Evolutionary conservation across 345 rosid species (phyloP).

Genomic region (Arabidopsis arenosa): DNA sequence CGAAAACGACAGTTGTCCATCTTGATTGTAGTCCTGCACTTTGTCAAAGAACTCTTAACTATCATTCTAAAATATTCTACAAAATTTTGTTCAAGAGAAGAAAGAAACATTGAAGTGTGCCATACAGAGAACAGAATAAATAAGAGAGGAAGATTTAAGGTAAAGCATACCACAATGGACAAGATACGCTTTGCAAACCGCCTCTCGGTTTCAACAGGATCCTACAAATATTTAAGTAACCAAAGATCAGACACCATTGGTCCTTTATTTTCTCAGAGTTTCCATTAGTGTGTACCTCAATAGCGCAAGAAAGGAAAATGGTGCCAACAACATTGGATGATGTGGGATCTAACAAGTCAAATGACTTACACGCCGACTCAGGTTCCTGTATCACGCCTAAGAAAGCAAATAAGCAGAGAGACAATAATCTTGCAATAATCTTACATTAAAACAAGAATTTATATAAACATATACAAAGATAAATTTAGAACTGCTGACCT

Average conservation of each 20-base stretch:
- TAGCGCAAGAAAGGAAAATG: slow-evolving; percentile 71
- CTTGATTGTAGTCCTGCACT: slow-evolving; percentile 77
- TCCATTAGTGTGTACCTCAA: slow-evolving; percentile 66
- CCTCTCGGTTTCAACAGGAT: slow-evolving; percentile 89
- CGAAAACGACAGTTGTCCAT: slow-evolving; percentile 81
- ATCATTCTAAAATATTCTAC: neutral
- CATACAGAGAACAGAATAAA: too few relatives aligned
- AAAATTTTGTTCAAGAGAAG: neutral
- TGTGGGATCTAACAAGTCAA: slow-evolving; percentile 74
- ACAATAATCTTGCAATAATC: neutral
- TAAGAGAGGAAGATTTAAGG: neutral
- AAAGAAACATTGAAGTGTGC: slow-evolving; percentile 6
- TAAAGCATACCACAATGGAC: slow-evolving; percentile 73
- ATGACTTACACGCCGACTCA: slow-evolving; percentile 52
- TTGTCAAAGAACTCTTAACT: slow-evolving; percentile 10
- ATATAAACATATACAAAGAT: neutral
- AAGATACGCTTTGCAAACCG: slow-evolving; percentile 83
- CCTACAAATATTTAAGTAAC: slow-evolving; percentile 56
- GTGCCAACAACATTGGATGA: slow-evolving; percentile 69
- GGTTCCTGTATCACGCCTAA: slow-evolving; percentile 55
- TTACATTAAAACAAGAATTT: neutral
- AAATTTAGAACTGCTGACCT: slow-evolving; percentile 48
- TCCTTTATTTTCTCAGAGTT: slow-evolving; percentile 3
- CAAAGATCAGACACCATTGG: slow-evolving; percentile 32
- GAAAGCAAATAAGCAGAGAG: neutral